These are phyloP conservation scores for Ophiostoma australiae DNA, from an alignment of 2,329 filamentous ascomycete species.

Conservation along the genomic window DNA sequence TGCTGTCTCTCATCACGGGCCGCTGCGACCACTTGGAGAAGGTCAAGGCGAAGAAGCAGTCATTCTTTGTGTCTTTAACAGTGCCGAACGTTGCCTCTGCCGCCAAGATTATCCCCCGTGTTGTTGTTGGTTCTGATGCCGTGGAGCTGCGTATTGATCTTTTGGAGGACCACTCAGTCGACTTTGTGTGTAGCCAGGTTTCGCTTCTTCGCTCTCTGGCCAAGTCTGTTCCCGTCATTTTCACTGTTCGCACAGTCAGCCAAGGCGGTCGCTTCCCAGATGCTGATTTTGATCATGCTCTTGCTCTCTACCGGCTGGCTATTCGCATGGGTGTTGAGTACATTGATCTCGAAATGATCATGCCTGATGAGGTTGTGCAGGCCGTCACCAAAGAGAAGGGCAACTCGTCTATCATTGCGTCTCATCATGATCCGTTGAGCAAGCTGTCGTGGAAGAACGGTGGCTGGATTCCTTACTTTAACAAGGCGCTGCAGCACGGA, in stretches of 20 bases:
- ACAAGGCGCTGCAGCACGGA: slow-evolving; percentile 80
- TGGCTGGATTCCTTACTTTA: slow-evolving; percentile 89
- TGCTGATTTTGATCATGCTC: slow-evolving; percentile 61
- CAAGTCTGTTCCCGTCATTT: slow-evolving; percentile 64
- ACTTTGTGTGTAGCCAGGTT: slow-evolving; percentile 78
- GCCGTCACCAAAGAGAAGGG: slow-evolving; percentile 62
- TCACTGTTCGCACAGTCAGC: slow-evolving; percentile 77
- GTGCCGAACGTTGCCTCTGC: slow-evolving; percentile 66
- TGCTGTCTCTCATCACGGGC: slow-evolving; percentile 66
- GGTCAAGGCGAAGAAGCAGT: slow-evolving; percentile 62
- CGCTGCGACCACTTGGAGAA: slow-evolving; percentile 51
- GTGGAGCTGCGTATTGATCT: slow-evolving; percentile 93
- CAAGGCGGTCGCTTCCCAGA: slow-evolving; percentile 91
- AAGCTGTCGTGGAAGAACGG: slow-evolving; percentile 82
- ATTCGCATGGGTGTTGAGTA: slow-evolving; percentile 85
- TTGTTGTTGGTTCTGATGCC: slow-evolving; percentile 81
- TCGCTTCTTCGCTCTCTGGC: slow-evolving; percentile 69
- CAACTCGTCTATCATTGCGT: slow-evolving; percentile 81
- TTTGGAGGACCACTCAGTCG: slow-evolving; percentile 66
- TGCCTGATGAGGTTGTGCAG: slow-evolving; percentile 70
- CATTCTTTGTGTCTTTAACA: slow-evolving; percentile 91
- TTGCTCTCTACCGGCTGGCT: slow-evolving; percentile 71
- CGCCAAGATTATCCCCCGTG: slow-evolving; percentile 60
- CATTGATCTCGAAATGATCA: slow-evolving; percentile 85
- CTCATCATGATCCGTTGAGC: slow-evolving; percentile 82